These are phyloP conservation scores for Acanthamoeba healyi DNA, from an alignment of 208 protist genomes.

Conservation along the genomic window DNA sequence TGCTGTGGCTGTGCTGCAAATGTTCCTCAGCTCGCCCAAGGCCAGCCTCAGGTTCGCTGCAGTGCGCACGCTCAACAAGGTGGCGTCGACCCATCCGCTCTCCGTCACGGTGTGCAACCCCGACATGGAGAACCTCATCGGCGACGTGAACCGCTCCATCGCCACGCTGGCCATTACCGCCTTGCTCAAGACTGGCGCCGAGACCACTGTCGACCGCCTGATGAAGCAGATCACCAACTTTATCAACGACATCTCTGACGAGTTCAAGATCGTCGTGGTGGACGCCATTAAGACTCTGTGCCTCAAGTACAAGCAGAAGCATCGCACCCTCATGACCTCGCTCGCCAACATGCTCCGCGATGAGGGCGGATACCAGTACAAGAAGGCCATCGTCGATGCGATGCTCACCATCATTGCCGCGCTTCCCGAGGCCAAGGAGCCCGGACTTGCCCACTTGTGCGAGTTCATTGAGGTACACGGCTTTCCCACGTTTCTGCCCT, in stretches of 20 bases:
- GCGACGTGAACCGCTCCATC: slow-evolving; percentile 96
- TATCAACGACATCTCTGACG: slow-evolving; percentile 97
- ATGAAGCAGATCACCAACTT: slow-evolving; percentile 96
- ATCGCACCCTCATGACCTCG: slow-evolving; percentile 92
- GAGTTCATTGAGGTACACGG: slow-evolving; percentile 98
- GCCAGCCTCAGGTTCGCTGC: slow-evolving; percentile 96
- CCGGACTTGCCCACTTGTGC: slow-evolving; percentile 94
- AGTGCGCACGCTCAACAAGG: slow-evolving; percentile 95
- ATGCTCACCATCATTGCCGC: slow-evolving; percentile 95
- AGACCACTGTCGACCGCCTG: slow-evolving; percentile 96
- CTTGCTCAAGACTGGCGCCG: slow-evolving; percentile 97
- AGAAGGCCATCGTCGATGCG: slow-evolving; percentile 96
- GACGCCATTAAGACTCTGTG: slow-evolving; percentile 96
- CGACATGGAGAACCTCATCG: slow-evolving; percentile 97
- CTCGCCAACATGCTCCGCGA: slow-evolving; percentile 89
- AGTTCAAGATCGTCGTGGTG: slow-evolving; percentile 98
- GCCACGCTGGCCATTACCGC: slow-evolving; percentile 98
- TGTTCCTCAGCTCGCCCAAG: slow-evolving; percentile 95
- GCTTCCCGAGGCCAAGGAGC: slow-evolving; percentile 94
- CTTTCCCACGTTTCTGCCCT: neutral
- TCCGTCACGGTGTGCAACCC: slow-evolving; percentile 95
- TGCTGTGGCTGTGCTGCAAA: slow-evolving; percentile 94
- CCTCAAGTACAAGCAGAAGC: slow-evolving; percentile 96
- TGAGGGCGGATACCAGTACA: slow-evolving; percentile 91
- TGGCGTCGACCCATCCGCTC: slow-evolving; percentile 90